Percentiles rank a stretch among this genome's conserved stretches.
Evolutionary conservation across 352 stramenopile species (phyloP).

Genomic region (Phytophthora capsici): DNA sequence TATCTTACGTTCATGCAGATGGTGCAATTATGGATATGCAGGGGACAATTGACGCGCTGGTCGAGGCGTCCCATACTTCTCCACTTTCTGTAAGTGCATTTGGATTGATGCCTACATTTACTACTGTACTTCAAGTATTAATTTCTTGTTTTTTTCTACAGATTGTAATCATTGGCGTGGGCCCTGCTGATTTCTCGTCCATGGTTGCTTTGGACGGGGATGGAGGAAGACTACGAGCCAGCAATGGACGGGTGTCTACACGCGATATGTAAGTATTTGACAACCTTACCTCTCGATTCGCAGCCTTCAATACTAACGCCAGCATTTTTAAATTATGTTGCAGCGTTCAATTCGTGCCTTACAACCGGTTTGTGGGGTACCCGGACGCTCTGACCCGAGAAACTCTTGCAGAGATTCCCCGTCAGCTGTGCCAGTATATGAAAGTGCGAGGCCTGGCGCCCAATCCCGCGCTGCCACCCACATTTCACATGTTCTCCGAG

Average conservation of each 20-base stretch:
- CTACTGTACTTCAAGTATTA: conserved; percentile 3
- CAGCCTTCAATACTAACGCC: background rate
- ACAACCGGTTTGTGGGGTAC: conserved; percentile 55
- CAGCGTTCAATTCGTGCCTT: conserved; percentile 75
- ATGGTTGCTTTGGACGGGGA: conserved; percentile 77
- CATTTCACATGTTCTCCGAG: conserved; percentile 54
- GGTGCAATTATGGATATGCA: conserved; percentile 91
- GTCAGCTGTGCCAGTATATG: conserved; percentile 84
- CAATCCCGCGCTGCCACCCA: conserved; percentile 52
- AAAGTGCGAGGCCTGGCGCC: conserved; percentile 61
- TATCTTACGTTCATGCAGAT: conserved; percentile 39
- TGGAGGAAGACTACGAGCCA: conserved; percentile 51
- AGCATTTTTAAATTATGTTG: conserved; percentile 3
- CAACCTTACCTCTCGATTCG: background rate
- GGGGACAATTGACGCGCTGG: conserved; percentile 59
- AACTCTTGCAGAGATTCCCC: conserved; percentile 75
- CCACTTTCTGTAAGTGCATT: conserved; percentile 48
- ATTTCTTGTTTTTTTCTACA: conserved; percentile 21
- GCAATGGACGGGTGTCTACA: conserved; percentile 40
- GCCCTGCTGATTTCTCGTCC: conserved; percentile 68
- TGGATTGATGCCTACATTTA: background rate
- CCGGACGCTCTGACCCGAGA: conserved; percentile 53
- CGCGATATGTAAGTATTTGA: conserved; percentile 63
- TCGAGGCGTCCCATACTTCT: conserved; percentile 58
- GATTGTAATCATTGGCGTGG: conserved; percentile 84